A percentile compares a stretch with the other conserved stretches of the same genome.
These are phyloP conservation scores for Pholiota adiposa DNA, from an alignment of 1,284 basidiomycete genomes.

Conservation along the genomic window DNA sequence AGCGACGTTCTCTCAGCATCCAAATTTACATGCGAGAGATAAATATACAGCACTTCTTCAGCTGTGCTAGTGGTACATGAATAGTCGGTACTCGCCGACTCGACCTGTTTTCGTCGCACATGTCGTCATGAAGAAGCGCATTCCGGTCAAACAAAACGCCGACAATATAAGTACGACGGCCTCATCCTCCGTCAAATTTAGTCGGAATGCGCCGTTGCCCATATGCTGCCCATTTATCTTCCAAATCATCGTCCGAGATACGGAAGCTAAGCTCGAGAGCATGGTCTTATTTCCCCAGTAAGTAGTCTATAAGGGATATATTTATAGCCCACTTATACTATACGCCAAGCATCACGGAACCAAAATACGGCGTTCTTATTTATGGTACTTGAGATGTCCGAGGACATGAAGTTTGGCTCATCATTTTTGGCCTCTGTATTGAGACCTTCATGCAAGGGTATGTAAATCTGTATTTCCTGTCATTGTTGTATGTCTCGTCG, in stretches of 20 bases:
- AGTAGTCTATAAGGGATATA: neutral
- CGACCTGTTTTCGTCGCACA: neutral
- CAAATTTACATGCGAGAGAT: neutral
- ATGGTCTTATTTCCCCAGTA: neutral
- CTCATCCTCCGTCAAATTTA: neutral
- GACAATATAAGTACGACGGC: neutral
- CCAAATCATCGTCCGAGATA: neutral
- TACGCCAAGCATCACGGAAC: slow-evolving; percentile 1
- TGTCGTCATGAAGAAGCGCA: neutral
- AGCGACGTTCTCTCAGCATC: neutral
- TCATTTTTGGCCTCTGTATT: neutral
- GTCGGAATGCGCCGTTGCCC: neutral
- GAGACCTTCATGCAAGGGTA: neutral
- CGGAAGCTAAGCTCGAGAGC: neutral
- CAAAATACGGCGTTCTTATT: slow-evolving; percentile 1
- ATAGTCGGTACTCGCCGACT: neutral
- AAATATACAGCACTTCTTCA: neutral
- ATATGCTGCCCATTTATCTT: neutral
- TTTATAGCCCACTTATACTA: neutral
- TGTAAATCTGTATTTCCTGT: neutral
- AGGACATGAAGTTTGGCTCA: neutral
- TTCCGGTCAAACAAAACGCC: neutral
- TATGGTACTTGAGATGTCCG: neutral
- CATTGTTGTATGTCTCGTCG: neutral
- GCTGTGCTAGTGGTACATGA: neutral